phyloP scores from a whole-genome alignment of 2,329 filamentous ascomycete species.

The Cercospora nicotianae region DNA sequence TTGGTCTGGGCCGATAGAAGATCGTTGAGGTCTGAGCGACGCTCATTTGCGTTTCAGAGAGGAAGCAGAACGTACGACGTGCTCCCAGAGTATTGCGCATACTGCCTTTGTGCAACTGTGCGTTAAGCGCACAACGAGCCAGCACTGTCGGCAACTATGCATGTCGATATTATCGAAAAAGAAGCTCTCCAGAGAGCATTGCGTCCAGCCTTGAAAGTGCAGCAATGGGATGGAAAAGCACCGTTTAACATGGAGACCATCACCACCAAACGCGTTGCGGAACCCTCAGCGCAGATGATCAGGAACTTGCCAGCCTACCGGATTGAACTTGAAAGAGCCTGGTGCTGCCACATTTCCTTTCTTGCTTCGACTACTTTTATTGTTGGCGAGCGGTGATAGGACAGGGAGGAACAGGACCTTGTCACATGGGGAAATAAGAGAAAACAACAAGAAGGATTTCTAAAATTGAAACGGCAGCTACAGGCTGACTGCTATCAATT shows the following conservation, averaged over 20 bases:
- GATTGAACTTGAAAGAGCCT: background rate
- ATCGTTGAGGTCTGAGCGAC: background rate
- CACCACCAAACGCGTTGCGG: background rate
- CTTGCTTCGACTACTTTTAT: background rate
- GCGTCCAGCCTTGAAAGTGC: background rate
- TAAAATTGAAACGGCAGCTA: background rate
- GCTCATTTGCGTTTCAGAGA: background rate
- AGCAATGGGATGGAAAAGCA: background rate
- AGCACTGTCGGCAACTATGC: background rate
- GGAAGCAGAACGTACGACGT: background rate
- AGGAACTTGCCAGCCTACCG: background rate
- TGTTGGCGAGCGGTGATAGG: background rate
- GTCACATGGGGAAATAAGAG: background rate
- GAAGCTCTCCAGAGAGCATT: background rate
- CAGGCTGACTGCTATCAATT: background rate
- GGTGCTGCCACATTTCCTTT: background rate
- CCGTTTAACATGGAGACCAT: background rate
- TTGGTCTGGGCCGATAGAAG: background rate
- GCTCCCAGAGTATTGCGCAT: background rate
- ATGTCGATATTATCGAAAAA: background rate
- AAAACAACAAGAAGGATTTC: background rate
- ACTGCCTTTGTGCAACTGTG: background rate
- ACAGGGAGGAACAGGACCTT: background rate
- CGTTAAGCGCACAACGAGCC: background rate
- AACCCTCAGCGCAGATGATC: background rate